Base-by-base conservation (phyloP, 1,284 basidiomycete species). In the Naganishia sp. region DNA sequence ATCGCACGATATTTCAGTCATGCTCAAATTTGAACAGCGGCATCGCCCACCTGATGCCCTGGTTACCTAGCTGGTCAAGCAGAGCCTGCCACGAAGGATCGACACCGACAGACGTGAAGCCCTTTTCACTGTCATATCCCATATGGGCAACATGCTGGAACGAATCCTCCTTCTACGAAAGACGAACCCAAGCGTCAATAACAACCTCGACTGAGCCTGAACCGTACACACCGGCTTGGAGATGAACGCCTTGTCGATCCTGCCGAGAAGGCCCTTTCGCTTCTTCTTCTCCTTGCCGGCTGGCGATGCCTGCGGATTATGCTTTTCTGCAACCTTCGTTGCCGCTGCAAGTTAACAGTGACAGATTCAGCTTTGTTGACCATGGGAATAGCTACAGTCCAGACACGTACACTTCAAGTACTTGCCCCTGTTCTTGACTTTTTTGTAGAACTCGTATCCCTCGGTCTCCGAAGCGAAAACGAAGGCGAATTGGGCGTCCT, bases 141-240 rank as follows among this genome's bases (percentile, higher is more conserved):
- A 99, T 96, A 76, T 97, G 94, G 0, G 90, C 92, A 52, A 96
- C 85, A 75, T 98, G 94, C 70, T 87, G 85, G 83, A 97, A 97
- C 4, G 89, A 89, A 21, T 88, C 88, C 2, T 80, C 76, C 18
- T 86, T 76, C 76, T 78, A 68, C 0, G 54, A 18, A 7, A 48
- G 31, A 13, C 15, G 33, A 42, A 21, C 11, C 53, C 6, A 18
- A 43, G n/a, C 52, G 36, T 39, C 25, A 15, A 28, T 43, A n/a
- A 44, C 16, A 52, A 49, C 48, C 45, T 48, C 44, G n/a, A 15
- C 16, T 11, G 13, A 28, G 31, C 23, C 9, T 16, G 13, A 25
- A 23, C 16, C 16, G 11, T 23, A 76, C 79, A 71, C 18, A 81
- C 86, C 1, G 94, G 94, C 0, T 84, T 89, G 13, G 91, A 92